Evolutionary conservation across 2,329 filamentous ascomycete species (phyloP).

Genomic region (Tympanopsis confertula): DNA sequence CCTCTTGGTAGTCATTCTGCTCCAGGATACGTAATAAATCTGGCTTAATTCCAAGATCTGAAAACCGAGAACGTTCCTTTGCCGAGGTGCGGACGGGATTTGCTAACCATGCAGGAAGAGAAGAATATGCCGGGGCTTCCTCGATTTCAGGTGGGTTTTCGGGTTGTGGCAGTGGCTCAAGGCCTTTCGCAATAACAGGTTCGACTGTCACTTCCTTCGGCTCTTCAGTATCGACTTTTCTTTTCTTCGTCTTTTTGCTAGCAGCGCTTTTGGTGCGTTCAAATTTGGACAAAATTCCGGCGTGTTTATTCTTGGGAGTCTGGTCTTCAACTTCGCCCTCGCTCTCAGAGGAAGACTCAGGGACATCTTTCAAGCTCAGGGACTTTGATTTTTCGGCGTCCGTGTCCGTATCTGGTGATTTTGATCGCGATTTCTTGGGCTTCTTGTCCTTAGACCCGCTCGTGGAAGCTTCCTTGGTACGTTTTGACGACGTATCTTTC

Average conservation of each 20-base stretch:
- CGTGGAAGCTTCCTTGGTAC: constrained; percentile 14
- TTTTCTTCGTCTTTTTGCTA: constrained; percentile 24
- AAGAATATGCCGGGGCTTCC: constrained; percentile 59
- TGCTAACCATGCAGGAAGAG: constrained; percentile 71
- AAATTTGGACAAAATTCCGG: not conserved
- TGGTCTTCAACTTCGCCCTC: no score
- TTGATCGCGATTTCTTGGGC: constrained; percentile 13
- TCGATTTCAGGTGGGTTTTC: constrained; percentile 43
- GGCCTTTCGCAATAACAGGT: constrained; percentile 43
- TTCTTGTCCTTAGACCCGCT: constrained; percentile 23
- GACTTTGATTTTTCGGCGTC: constrained; percentile 21
- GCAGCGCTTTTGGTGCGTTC: constrained; percentile 22
- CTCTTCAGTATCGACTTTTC: constrained; percentile 11
- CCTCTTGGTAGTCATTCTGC: constrained; percentile 57
- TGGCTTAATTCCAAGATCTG: constrained; percentile 20
- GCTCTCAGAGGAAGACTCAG: no score
- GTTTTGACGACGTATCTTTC: constrained; percentile 17
- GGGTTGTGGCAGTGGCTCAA: constrained; percentile 75
- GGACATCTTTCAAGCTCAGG: constrained; percentile 8
- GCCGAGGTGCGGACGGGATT: constrained; percentile 60
- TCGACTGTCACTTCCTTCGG: constrained; percentile 15
- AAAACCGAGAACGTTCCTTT: constrained; percentile 48
- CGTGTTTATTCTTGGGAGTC: not conserved
- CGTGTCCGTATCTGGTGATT: constrained; percentile 17
- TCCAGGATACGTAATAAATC: constrained; percentile 51